Conservation (phyloP, 768 basidiomycete species). For the Boletus tomentosulus region DNA sequence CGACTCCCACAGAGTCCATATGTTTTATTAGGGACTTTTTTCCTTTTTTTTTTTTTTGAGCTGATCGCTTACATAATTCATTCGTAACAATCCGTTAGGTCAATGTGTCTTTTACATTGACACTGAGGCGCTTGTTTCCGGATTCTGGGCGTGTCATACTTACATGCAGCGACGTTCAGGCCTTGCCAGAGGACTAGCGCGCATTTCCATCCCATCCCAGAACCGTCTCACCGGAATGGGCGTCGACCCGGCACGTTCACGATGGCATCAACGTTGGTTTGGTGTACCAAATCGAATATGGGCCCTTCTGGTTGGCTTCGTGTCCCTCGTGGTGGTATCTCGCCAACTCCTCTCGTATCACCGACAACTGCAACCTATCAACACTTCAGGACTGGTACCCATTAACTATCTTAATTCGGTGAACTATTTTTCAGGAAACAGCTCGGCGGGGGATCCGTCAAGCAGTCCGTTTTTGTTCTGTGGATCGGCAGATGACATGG, state of each 20-base stretch:
- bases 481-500: conserved; percentile 78
- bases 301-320: conserved; percentile 53
- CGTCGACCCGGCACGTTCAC: conserved; percentile 43
- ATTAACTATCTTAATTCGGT: conserved; percentile 80
- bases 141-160: conserved; percentile 17
- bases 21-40: not conserved
- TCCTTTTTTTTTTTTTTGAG: not conserved
- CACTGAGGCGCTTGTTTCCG: not conserved
- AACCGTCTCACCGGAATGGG: conserved; percentile 42
- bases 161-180: conserved; percentile 63
- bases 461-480: conserved; percentile 86
- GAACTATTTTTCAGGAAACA: conserved; percentile 23
- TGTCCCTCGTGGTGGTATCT: conserved; percentile 52
- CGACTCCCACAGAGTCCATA: conserved; percentile 41
- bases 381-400: conserved; percentile 50
- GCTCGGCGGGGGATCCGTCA: conserved; percentile 31
- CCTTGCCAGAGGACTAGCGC: conserved; percentile 45
- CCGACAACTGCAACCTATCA: conserved; percentile 20
- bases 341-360: conserved; percentile 48
- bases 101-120: not conserved
- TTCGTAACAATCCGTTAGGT: not conserved
- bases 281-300: conserved; percentile 69
- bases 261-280: conserved; percentile 52
- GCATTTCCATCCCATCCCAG: conserved; percentile 48
- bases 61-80: not conserved